A percentile compares a stretch with the other conserved stretches of the same genome.
These are phyloP conservation scores for Spizellomyces sp. DNA, from an alignment of 192 early-diverging fungal genomes.

Conservation along the genomic window DNA sequence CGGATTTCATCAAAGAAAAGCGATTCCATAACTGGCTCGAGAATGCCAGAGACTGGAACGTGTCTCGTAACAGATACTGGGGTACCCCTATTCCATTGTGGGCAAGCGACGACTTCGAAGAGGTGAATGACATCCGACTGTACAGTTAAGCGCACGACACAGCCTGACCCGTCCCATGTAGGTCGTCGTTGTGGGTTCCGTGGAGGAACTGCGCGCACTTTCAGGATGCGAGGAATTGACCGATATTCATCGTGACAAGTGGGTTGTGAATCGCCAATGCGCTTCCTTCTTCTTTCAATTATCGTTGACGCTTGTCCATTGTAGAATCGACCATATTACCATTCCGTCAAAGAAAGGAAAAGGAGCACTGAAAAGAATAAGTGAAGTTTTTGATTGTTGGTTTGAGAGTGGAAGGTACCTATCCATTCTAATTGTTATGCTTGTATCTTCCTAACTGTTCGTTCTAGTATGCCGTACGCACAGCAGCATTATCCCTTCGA, in stretches of 20 bases:
- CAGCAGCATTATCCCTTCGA: conserved; percentile 99
- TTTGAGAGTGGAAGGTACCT: neutral
- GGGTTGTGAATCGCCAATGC: too few relatives aligned
- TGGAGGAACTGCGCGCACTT: conserved; percentile 85
- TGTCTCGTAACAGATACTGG: conserved; percentile 98
- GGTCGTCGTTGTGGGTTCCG: conserved; percentile 81
- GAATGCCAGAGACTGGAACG: conserved; percentile 95
- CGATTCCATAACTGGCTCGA: conserved; percentile 97
- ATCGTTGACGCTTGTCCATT: neutral
- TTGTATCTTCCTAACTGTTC: conserved; percentile 13
- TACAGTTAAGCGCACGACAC: too few relatives aligned
- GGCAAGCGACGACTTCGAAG: conserved; percentile 90
- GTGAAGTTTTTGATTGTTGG: conserved; percentile 99
- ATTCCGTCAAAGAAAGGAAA: conserved; percentile 92
- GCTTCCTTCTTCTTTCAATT: too few relatives aligned
- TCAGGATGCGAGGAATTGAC: conserved; percentile 79
- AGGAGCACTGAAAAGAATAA: conserved; percentile 80
- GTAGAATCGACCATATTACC: conserved; percentile 86
- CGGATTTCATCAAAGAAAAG: conserved; percentile 94
- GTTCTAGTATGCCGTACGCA: conserved; percentile 98
- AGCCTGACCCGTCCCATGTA: too few relatives aligned
- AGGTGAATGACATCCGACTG: conserved; percentile 47
- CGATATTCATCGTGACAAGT: conserved; percentile 92
- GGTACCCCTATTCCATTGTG: conserved; percentile 99
- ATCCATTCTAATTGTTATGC: too few relatives aligned